Evolutionary conservation across 148 eudicot genomes (phyloP).

Genomic region (Diospyros kaki): DNA sequence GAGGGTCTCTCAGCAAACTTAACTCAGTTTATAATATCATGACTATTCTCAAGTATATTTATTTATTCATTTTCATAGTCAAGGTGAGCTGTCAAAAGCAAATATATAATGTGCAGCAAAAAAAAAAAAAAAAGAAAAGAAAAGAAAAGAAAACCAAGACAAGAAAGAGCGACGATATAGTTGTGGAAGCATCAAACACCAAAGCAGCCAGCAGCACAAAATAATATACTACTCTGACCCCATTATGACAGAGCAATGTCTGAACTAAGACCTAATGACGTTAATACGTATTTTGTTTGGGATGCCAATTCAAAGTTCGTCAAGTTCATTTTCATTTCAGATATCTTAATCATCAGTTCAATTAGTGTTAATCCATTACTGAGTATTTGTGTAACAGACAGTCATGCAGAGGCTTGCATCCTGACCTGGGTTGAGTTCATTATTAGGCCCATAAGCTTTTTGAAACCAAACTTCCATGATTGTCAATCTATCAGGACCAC

Average conservation of each 20-base stretch:
- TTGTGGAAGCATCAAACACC: slow-evolving; percentile 1
- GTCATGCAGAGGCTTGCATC: not conserved
- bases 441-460: not conserved
- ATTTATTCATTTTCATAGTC: not conserved
- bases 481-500: not conserved
- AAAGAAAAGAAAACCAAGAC: not conserved
- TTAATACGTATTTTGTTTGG: not conserved
- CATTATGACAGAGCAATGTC: not conserved
- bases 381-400: not conserved
- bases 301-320: not conserved
- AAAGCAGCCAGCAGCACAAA: not conserved
- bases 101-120: not conserved
- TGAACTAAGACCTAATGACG: not conserved
- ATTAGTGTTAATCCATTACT: not conserved
- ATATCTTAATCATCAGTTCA: not conserved
- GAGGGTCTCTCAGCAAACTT: not conserved
- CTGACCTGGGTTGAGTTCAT: not conserved
- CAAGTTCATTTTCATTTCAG: not conserved
- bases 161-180: not conserved
- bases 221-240: not conserved
- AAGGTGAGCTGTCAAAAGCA: not conserved
- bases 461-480: not conserved
- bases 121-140: not conserved
- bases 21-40: not conserved
- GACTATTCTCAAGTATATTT: not conserved